Evolutionary conservation across 352 stramenopile species (phyloP), one percentile per base, ranked within the genome.

Genomic region (Phytophthora cactorum): DNA sequence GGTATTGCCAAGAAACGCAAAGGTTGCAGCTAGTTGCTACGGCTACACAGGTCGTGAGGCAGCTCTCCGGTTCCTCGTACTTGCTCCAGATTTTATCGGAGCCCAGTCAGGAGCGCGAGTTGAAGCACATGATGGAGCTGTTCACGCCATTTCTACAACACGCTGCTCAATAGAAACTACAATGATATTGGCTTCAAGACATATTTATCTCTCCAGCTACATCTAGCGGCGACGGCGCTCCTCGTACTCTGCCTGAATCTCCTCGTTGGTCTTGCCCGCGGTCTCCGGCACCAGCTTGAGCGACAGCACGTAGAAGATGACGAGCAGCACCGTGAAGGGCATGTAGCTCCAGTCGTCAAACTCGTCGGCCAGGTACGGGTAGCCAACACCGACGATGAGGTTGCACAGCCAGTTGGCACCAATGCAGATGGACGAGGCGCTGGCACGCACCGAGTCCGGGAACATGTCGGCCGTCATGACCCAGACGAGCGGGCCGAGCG

Each of bases 11-110:
- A 27, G 68, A 81, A 25, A 52, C 49, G 15, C 36, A 75, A n/a
- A 83, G 77, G 61, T 77, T 62, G 25, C 56, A 78, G 8, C 59
- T 82, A 12, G 53, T 84, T 2, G 29, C 71, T 22, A 74, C 79
- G 14, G 79, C 82, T 2, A 78, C 68, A 1, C 68, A 81, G 46
- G 77, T 83, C 0, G 66, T 84, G 0, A 52, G 70, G 34, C 81
- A 91, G 66, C 82, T 92, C 9, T 82, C 75, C 14, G 52, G 71
- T 4, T 92, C 84, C 25, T 81, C 84, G n/a, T 89, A 86, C 59
- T 65, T 92, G 63, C 78, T 85, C 52, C 77, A 87, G 52, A 56
- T 88, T 32, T 58, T 91, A 29, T 64, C 77, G 1, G 75, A 80
- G 0, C 76, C 81, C 10, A 70, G 57, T 36, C 79, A 85, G 17